phyloP scores from a whole-genome alignment of 2,329 filamentous ascomycete species.

The Magnaporthiopsis poae region DNA sequence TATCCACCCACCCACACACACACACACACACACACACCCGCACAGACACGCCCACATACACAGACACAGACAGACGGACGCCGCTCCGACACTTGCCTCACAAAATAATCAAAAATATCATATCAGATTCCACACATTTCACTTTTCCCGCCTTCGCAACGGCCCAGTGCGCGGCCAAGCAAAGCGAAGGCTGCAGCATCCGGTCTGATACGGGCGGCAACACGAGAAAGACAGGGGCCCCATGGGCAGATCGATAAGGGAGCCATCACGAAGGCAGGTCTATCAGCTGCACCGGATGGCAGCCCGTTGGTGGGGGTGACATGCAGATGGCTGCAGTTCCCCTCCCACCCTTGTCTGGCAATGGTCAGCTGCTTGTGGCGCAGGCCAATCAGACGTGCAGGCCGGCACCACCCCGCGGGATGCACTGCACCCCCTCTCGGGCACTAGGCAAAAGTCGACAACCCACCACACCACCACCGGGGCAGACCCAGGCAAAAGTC shows the following conservation, averaged over 20 bases:
- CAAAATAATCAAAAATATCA: neutral
- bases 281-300: neutral
- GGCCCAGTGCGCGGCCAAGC: neutral
- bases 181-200: neutral
- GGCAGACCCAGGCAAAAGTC: neutral
- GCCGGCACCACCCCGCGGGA: neutral
- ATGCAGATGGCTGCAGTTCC: neutral
- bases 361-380: slow-evolving; percentile 6
- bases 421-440: neutral
- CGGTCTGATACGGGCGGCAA: neutral
- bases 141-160: neutral
- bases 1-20: too few species aligned
- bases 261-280: neutral
- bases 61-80: too few species aligned
- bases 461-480: neutral
- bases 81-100: too few species aligned
- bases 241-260: slow-evolving; percentile 2
- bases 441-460: neutral
- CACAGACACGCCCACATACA: too few species aligned
- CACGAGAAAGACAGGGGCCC: neutral
- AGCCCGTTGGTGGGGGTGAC: neutral
- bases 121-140: neutral
- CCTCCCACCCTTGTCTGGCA: neutral
- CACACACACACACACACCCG: too few species aligned
- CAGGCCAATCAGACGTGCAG: slow-evolving; percentile 4